A percentile compares a stretch with the other conserved stretches of the same genome.
Evolutionary conservation across 2,329 filamentous ascomycete species (phyloP).

Genomic region (Massarina eburnea): DNA sequence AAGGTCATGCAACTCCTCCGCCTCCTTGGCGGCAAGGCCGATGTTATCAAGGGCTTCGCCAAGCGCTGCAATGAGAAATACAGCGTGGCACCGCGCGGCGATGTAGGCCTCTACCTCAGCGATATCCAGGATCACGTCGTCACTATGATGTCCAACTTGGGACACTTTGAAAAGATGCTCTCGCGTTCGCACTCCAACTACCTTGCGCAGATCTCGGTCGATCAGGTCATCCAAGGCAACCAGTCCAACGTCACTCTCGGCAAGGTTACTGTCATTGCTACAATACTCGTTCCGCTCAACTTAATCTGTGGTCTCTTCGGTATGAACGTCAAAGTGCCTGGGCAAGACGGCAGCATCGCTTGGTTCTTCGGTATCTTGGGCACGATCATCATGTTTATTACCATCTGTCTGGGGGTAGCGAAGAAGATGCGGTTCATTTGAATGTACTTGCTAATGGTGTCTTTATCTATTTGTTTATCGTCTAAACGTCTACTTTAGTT

Average conservation of each 20-base stretch:
- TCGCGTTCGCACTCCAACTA: conserved; percentile 95
- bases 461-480: not conserved
- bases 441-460: conserved; percentile 2
- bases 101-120: conserved; percentile 93
- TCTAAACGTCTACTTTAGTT: not conserved
- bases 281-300: conserved; percentile 94
- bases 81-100: conserved; percentile 89
- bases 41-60: conserved; percentile 95
- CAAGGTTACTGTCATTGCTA: conserved; percentile 93
- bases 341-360: conserved; percentile 49
- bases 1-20: conserved; percentile 93
- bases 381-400: conserved; percentile 52
- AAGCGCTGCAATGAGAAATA: conserved; percentile 99
- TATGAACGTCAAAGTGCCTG: conserved; percentile 83
- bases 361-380: conserved; percentile 66
- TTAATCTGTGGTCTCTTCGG: conserved; percentile 84
- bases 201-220: conserved; percentile 88
- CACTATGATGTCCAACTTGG: conserved; percentile 96
- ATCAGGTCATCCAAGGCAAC: conserved; percentile 86
- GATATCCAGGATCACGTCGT: conserved; percentile 99
- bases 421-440: conserved; percentile 49
- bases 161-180: conserved; percentile 97
- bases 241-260: conserved; percentile 85
- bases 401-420: conserved; percentile 43
- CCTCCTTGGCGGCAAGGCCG: conserved; percentile 93